Percentiles rank a stretch among this genome's conserved stretches.
Evolutionary conservation across 768 basidiomycete genomes (phyloP).

Genomic region (Agrocybe pediades): DNA sequence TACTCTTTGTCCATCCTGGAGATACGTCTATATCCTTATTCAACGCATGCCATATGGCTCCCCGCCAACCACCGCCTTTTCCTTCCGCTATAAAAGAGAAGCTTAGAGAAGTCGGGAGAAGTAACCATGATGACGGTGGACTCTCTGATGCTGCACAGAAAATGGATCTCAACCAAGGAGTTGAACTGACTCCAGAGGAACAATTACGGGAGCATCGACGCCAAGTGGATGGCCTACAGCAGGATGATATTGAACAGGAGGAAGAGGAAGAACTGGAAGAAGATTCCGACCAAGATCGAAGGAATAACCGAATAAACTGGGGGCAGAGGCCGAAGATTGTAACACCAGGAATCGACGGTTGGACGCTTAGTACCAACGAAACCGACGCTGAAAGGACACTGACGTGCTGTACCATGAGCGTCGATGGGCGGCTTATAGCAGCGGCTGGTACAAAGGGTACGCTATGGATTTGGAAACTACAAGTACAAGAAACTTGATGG

Average conservation of each 20-base stretch:
- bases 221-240: neutral
- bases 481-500: slow-evolving; percentile 5
- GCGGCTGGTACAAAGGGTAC: slow-evolving; percentile 40
- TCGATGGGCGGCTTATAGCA: slow-evolving; percentile 41
- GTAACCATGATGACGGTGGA: neutral
- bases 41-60: slow-evolving; percentile 47
- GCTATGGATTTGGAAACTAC: slow-evolving; percentile 42
- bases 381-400: slow-evolving; percentile 24
- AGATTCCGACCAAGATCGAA: neutral
- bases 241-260: slow-evolving; percentile 4
- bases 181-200: neutral
- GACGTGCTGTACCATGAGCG: slow-evolving; percentile 42
- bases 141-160: slow-evolving; percentile 5
- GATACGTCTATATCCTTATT: slow-evolving; percentile 42
- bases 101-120: neutral
- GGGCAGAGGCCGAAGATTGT: slow-evolving; percentile 11
- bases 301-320: neutral
- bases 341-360: slow-evolving; percentile 18
- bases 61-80: slow-evolving; percentile 44
- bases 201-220: neutral
- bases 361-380: slow-evolving; percentile 20
- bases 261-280: slow-evolving; percentile 7
- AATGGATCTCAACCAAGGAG: neutral
- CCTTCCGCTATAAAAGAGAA: slow-evolving; percentile 31
- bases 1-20: slow-evolving; percentile 42